Evolutionary conservation across 2,329 filamentous ascomycete genomes (phyloP), one percentile per base, ranked within the genome.

Genomic region (Phoma sp.): DNA sequence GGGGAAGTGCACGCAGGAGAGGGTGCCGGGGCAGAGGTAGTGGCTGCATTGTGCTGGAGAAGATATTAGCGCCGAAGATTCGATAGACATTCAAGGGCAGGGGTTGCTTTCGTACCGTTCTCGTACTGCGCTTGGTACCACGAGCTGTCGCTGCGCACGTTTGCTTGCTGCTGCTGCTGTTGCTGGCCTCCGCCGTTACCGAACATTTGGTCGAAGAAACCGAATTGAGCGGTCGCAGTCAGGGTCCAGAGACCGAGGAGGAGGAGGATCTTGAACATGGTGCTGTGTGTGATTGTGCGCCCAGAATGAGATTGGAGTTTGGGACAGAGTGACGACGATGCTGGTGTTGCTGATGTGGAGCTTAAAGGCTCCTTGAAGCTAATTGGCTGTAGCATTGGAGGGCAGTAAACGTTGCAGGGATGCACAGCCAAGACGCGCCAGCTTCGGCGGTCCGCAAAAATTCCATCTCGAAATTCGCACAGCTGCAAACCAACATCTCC

Each of bases 121-220:
- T 88, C 84, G 73, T 91, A 92, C 55, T 85, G 84, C 58, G 84
- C 79, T 67, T 87, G 88, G 75, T 97, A 98, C 81, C 90, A 89
- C 22, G 81, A 79, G 13, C 91, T 89, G 77, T 98, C 94, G 70
- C 91, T 96, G 2, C 91, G 85, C 25, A 90, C 91, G 74, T 97
- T 95, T 69, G 91, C 88, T 24, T 88, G 82, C 50, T 84, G 81
- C 43, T 85, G 22, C 22, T 24, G 22, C 40, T 83, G 81, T 38
- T 84, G 82, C 37, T 82, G 80, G 74, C 43, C 84, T 77, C 62
- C 86, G 83, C 53, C 85, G 81, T 82, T 81, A 66, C 86, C 84
- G 75, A 99, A 98, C 91, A 98, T 96, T 69, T 98, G 92, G 75
- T 97, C 93, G 78, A 98, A 99, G 84, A 99, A 96, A 73, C 91